These are phyloP conservation scores for Pilobolus umbonatus DNA, from an alignment of 192 early-diverging fungal genomes.

Conservation along the genomic window DNA sequence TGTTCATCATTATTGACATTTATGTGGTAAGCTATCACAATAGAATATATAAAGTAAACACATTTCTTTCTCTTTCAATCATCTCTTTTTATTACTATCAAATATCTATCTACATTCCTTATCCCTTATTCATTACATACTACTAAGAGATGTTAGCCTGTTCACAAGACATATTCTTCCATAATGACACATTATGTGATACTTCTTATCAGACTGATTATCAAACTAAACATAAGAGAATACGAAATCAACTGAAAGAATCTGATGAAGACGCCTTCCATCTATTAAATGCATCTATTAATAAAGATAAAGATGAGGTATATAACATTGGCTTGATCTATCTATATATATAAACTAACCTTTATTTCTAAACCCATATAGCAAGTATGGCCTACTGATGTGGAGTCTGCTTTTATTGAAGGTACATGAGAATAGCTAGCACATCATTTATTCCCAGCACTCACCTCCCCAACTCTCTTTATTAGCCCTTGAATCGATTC, in stretches of 20 bases:
- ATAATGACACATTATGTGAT: conserved; percentile 7
- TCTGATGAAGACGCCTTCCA: not conserved
- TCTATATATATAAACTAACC: not conserved
- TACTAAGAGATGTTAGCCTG: conserved; percentile 28
- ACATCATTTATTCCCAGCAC: not conserved
- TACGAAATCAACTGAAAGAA: conserved; percentile 10
- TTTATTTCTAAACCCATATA: not conserved
- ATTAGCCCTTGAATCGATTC: conserved; percentile 44
- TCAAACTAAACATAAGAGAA: not conserved
- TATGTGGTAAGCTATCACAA: no score
- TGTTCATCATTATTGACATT: no score
- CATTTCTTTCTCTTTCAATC: no score
- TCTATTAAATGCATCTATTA: conserved; percentile 6
- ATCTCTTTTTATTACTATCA: no score
- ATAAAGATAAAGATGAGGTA: conserved; percentile 29
- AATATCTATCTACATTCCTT: no score
- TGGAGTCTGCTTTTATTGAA: conserved; percentile 55
- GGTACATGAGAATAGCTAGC: conserved; percentile 31
- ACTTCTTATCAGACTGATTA: not conserved
- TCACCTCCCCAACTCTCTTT: not conserved
- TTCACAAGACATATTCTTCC: conserved; percentile 24
- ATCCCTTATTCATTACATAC: no score
- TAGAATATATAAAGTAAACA: no score
- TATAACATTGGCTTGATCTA: not conserved
- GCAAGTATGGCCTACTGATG: conserved; percentile 58